Evolutionary conservation across 148 eudicot species (phyloP).

Genomic region (Beta vulgaris): DNA sequence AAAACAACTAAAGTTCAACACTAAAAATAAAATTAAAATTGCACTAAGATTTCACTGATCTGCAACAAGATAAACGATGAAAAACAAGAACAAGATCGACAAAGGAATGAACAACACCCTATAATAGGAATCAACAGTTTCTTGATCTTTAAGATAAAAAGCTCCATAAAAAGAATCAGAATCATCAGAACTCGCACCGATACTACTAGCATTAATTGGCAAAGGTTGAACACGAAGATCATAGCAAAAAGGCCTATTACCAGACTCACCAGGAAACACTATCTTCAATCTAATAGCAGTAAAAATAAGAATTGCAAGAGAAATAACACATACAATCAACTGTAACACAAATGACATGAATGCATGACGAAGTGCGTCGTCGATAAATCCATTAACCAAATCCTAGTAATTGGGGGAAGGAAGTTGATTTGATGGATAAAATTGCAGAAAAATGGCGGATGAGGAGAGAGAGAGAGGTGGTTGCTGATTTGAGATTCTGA

Average conservation of each 20-base stretch:
- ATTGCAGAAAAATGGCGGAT: conserved; percentile 32
- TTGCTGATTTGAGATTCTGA: too few species aligned
- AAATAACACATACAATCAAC: conserved; percentile 27
- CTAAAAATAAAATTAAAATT: neutral
- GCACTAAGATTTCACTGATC: conserved; percentile 34
- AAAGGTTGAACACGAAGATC: conserved; percentile 51
- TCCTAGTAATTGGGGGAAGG: neutral
- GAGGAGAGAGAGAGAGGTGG: neutral
- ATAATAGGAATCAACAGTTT: conserved; percentile 78
- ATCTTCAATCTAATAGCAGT: conserved; percentile 59
- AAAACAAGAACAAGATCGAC: conserved; percentile 40
- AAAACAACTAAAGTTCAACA: neutral
- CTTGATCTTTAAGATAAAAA: conserved; percentile 78
- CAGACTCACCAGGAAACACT: conserved; percentile 56
- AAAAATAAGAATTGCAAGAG: conserved; percentile 45
- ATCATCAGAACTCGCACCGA: conserved; percentile 33
- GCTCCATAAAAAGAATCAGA: conserved; percentile 59
- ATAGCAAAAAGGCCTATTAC: conserved; percentile 61
- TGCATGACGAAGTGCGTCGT: conserved; percentile 86
- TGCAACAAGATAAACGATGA: conserved; percentile 54
- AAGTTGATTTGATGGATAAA: too few species aligned
- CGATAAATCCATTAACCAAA: conserved; percentile 34
- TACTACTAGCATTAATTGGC: conserved; percentile 34
- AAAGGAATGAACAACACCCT: conserved; percentile 80
- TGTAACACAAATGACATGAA: conserved; percentile 66